Base-by-base conservation (phyloP, 23 red algal genomes). In the Agarophyton chilense region DNA sequence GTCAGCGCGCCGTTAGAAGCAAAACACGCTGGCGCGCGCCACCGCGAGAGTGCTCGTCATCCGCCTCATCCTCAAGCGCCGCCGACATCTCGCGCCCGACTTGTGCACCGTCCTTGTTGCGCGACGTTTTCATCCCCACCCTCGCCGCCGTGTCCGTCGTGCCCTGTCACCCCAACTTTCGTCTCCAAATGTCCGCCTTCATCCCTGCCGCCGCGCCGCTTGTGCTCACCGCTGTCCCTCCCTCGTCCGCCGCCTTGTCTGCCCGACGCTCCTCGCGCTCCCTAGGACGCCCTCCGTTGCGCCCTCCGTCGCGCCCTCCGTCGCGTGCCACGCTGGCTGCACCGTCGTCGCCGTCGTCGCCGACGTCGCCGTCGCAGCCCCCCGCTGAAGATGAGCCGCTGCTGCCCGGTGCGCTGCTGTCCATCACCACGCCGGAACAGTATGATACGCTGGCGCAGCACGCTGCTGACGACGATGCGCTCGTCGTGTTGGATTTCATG, bases 401-500 rank as follows among this genome's bases (percentile, higher is more conserved):
- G 8, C 68, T 32, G 53, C 85, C 70, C 14, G 85, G 85, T 29
- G 9, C 40, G 36, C 66, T 89, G n/a, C 52, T 45, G 44, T 62
- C 51, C 19, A 24, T 79, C 36, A 18, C 49, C 8, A 78, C 85
- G 43, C 85, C 85, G 17, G 71, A 89, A 19, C 70, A 79, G 73
- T 89, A 58, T 44, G 85, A 89, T 71, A 42, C 51, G 38, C 85
- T 89, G 38, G 35, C 39, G 28, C n/a, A 60, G 54, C 61, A 73
- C 29, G 85, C 85, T 2, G 24, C 11, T 12, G 33, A 10, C 0
- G 14, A 54, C 25, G n/a, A 72, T 40, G 47, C 74, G 31, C 61
- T 91, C 2, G 1, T 91, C 21, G 76, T 91, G 29, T 53, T 65
- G 17, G 76, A 91, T 47, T 91, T 91, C 44, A 26, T 74, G 62